Conservation (phyloP, 2,329 filamentous ascomycete species). For the Beauveria australis region DNA sequence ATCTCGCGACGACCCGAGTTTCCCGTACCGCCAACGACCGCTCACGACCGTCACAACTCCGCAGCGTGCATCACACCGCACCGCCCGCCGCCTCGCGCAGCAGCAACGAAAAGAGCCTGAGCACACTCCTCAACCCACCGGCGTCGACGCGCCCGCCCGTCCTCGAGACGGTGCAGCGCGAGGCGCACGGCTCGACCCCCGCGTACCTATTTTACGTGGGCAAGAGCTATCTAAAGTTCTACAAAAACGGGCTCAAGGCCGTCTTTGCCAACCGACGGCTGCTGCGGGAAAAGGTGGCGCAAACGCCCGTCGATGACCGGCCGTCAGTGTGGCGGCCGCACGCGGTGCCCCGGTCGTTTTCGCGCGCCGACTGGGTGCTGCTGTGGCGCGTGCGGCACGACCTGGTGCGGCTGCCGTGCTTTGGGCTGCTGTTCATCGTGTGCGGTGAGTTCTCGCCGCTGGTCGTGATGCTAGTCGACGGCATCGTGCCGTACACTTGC, state of each 20-base stretch:
- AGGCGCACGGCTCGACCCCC: conserved; percentile 23
- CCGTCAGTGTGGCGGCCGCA: conserved; percentile 30
- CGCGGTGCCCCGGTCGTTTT: conserved; percentile 30
- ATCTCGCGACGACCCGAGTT: not conserved
- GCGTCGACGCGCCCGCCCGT: conserved; percentile 62
- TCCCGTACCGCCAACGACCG: conserved; percentile 7
- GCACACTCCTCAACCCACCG: conserved; percentile 58
- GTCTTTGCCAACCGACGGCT: conserved; percentile 59
- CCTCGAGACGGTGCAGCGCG: conserved; percentile 53
- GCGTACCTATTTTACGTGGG: conserved; percentile 54
- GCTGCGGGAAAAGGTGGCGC: conserved; percentile 34
- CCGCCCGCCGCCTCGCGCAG: conserved; percentile 11
- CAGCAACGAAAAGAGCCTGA: conserved; percentile 22
- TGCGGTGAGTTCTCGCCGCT: conserved; percentile 84
- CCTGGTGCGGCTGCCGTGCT: conserved; percentile 67
- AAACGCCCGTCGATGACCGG: conserved; percentile 46
- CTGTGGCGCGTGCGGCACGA: conserved; percentile 62
- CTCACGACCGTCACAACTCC: not conserved
- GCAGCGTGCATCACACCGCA: conserved; percentile 13
- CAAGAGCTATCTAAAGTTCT: conserved; percentile 74
- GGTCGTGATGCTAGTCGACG: conserved; percentile 61
- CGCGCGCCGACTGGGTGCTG: conserved; percentile 64
- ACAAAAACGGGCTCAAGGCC: conserved; percentile 74
- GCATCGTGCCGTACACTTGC: conserved; percentile 71
- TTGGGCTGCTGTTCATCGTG: conserved; percentile 65